phyloP scores from a whole-genome alignment of 768 basidiomycete genomes.

The Boletus pseudopeckii region DNA sequence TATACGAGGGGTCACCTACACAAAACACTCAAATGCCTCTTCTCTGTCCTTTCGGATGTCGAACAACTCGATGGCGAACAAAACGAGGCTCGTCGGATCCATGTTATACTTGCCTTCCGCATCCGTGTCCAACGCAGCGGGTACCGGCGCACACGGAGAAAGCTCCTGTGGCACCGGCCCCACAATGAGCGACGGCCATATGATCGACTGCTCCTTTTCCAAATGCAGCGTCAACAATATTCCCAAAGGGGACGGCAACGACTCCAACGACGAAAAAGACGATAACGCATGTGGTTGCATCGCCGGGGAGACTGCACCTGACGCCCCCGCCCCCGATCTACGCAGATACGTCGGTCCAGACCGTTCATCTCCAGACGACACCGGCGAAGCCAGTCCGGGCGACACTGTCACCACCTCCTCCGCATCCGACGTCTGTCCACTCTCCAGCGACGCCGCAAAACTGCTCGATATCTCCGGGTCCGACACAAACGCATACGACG shows the following conservation, averaged over 20 bases:
- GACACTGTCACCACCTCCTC: constrained; percentile 59
- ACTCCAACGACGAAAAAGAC: constrained; percentile 79
- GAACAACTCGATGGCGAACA: constrained; percentile 65
- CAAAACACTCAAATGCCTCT: constrained; percentile 77
- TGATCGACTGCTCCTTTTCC: constrained; percentile 74
- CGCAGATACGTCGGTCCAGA: constrained; percentile 16
- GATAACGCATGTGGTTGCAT: constrained; percentile 54
- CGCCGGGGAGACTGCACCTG: constrained; percentile 57
- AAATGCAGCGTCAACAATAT: constrained; percentile 73
- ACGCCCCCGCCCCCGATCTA: constrained; percentile 33
- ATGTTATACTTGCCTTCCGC: constrained; percentile 71
- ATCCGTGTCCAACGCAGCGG: constrained; percentile 49
- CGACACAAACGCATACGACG: constrained; percentile 80
- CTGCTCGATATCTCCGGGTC: constrained; percentile 83
- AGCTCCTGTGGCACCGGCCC: constrained; percentile 63
- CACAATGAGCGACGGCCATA: constrained; percentile 81
- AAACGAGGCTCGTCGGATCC: constrained; percentile 78
- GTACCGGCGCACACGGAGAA: constrained; percentile 48
- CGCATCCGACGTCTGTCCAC: constrained; percentile 65
- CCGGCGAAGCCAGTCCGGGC: constrained; percentile 61
- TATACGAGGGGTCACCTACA: constrained; percentile 44
- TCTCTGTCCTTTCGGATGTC: constrained; percentile 75
- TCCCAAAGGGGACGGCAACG: constrained; percentile 57
- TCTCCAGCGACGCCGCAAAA: constrained; percentile 79
- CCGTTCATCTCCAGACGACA: constrained; percentile 55